Percentiles rank a stretch among this genome's conserved stretches.
These are phyloP conservation scores for Bruguiera parviflora DNA, from an alignment of 345 rosid genomes.

Conservation along the genomic window DNA sequence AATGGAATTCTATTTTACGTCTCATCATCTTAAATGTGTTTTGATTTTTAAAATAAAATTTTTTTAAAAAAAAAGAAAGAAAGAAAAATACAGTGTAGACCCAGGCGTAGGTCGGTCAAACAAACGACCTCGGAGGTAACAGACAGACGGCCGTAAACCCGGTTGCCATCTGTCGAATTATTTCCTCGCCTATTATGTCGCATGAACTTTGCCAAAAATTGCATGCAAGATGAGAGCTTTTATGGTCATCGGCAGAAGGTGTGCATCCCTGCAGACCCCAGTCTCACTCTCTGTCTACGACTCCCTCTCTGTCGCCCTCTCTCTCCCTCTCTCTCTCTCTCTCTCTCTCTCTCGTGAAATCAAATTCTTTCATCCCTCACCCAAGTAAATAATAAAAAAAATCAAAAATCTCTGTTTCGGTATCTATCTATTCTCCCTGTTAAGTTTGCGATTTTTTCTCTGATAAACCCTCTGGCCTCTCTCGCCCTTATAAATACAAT, in stretches of 20 bases:
- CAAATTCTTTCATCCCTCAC: conserved; percentile 3
- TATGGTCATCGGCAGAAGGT: not conserved
- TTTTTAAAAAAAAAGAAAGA: too few relatives aligned
- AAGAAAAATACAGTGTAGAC: too few relatives aligned
- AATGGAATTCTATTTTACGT: too few relatives aligned
- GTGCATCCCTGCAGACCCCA: not conserved
- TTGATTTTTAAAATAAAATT: too few relatives aligned
- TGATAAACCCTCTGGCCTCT: not conserved
- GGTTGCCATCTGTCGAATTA: too few relatives aligned
- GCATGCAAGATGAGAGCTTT: conserved; percentile 41
- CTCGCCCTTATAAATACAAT: not conserved
- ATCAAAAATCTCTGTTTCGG: not conserved
- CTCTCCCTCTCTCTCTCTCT: conserved; percentile 11
- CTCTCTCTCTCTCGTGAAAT: not conserved
- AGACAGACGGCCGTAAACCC: too few relatives aligned
- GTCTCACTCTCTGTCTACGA: not conserved
- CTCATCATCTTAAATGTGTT: too few relatives aligned
- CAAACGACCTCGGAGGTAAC: too few relatives aligned
- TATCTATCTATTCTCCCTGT: not conserved
- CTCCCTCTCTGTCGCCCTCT: not conserved
- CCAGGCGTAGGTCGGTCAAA: too few relatives aligned
- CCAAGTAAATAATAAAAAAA: too few relatives aligned
- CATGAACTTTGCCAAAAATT: conserved; percentile 37
- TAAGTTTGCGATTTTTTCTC: conserved; percentile 5
- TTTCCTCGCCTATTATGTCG: not conserved